A percentile compares a stretch with the other conserved stretches of the same genome.
Conservation (phyloP, 164 flowering plant species). For the Macadamia tetraphylla region DNA sequence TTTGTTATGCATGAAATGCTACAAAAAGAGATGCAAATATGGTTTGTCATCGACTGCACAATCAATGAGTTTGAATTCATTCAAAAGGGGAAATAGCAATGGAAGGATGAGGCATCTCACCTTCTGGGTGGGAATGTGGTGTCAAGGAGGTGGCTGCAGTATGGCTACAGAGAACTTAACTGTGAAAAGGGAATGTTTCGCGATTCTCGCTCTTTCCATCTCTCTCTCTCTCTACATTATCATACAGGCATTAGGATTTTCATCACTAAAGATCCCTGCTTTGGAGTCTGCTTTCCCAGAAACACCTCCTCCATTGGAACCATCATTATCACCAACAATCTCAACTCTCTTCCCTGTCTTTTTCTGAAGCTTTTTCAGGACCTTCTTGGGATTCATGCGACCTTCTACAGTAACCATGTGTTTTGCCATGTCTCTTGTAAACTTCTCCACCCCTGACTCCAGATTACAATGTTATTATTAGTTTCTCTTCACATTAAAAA, state of each 20-base stretch:
- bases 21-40: no score
- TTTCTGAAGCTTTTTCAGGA: slow-evolving; percentile 57
- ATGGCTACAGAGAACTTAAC: no score
- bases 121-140: no score
- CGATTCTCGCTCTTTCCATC: no score
- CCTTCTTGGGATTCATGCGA: slow-evolving; percentile 38
- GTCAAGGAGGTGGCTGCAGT: no score
- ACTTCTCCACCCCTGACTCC: slow-evolving; percentile 54
- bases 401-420: slow-evolving; percentile 53
- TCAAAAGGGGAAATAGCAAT: no score
- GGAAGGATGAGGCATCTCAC: no score
- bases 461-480: not conserved
- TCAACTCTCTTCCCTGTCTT: slow-evolving; percentile 68
- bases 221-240: slow-evolving; percentile 34
- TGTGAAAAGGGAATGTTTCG: no score
- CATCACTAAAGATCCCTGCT: slow-evolving; percentile 55
- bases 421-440: slow-evolving; percentile 48
- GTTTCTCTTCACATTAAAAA: no score
- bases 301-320: slow-evolving; percentile 2
- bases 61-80: no score
- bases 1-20: no score
- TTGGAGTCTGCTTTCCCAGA: not conserved
- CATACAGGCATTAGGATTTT: slow-evolving; percentile 66
- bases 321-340: slow-evolving; percentile 9
- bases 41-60: no score